phyloP scores from a whole-genome alignment of 306 rosid genomes.

The Sicyos baderoa region DNA sequence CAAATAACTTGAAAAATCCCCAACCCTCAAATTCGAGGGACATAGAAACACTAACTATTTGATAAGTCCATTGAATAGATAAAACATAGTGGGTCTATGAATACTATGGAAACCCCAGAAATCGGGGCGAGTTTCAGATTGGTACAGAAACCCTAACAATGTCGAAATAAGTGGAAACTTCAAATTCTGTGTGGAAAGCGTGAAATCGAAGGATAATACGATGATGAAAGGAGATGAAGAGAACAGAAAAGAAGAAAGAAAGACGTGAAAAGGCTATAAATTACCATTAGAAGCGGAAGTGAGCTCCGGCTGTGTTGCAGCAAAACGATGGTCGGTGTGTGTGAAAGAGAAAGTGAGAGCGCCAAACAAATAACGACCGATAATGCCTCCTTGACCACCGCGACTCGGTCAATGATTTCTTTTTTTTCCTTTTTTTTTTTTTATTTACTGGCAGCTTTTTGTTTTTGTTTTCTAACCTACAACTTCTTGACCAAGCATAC shows the following conservation, averaged over 20 bases:
- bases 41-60: not conserved
- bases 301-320: not conserved
- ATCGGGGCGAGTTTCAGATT: not conserved
- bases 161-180: not conserved
- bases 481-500: too few relatives aligned
- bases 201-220: not conserved
- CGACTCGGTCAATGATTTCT: not conserved
- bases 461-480: too few relatives aligned
- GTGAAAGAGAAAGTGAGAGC: not conserved
- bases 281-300: conserved; percentile 18
- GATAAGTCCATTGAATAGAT: not conserved
- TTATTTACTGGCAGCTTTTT: too few relatives aligned
- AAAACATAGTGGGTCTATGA: not conserved
- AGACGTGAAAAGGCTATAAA: not conserved
- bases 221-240: not conserved
- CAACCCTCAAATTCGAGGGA: not conserved
- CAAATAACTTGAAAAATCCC: too few relatives aligned
- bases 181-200: not conserved
- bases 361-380: not conserved
- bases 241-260: not conserved
- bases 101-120: not conserved
- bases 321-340: not conserved
- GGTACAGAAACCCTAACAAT: conserved; percentile 16
- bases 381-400: conserved; percentile 11
- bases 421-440: too few relatives aligned